These are phyloP conservation scores for Mycena venus DNA, from an alignment of 768 basidiomycete species.

Conservation along the genomic window DNA sequence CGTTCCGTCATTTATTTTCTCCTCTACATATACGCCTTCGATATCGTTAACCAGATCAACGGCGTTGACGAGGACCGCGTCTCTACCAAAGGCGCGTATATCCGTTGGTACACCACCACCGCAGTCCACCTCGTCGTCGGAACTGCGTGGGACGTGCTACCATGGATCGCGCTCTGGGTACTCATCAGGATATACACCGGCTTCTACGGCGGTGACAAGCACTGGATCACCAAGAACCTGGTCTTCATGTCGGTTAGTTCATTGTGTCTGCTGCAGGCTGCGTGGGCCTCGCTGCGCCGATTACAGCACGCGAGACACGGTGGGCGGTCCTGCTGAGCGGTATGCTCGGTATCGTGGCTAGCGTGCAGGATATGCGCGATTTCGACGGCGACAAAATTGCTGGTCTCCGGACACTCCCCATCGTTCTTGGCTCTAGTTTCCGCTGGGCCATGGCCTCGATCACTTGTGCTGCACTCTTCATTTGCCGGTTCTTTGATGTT, in stretches of 20 bases:
- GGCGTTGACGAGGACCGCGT: conserved; percentile 20
- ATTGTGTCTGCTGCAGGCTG: not conserved
- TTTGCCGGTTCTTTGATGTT: not conserved
- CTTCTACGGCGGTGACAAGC: conserved; percentile 20
- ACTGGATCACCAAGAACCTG: conserved; percentile 28
- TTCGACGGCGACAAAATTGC: conserved; percentile 49
- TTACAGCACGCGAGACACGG: not conserved
- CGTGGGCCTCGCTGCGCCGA: conserved; percentile 15
- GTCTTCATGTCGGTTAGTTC: conserved; percentile 22
- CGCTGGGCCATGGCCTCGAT: conserved; percentile 33
- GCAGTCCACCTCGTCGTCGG: not conserved
- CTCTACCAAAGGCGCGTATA: conserved; percentile 10
- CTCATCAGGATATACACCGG: conserved; percentile 16
- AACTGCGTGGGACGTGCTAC: conserved; percentile 15
- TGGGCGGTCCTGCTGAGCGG: conserved; percentile 20
- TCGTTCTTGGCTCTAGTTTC: conserved; percentile 49
- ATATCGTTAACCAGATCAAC: conserved; percentile 22
- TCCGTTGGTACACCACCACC: conserved; percentile 12
- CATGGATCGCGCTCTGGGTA: conserved; percentile 12
- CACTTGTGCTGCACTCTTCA: not conserved
- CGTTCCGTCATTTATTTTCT: conserved; percentile 17
- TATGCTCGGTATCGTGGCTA: conserved; percentile 52
- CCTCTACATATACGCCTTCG: conserved; percentile 25
- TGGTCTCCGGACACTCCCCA: conserved; percentile 55
- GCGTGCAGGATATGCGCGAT: conserved; percentile 56